These are phyloP conservation scores for Arthrinium phaeospermum DNA, from an alignment of 2,329 filamentous ascomycete species.

Conservation along the genomic window DNA sequence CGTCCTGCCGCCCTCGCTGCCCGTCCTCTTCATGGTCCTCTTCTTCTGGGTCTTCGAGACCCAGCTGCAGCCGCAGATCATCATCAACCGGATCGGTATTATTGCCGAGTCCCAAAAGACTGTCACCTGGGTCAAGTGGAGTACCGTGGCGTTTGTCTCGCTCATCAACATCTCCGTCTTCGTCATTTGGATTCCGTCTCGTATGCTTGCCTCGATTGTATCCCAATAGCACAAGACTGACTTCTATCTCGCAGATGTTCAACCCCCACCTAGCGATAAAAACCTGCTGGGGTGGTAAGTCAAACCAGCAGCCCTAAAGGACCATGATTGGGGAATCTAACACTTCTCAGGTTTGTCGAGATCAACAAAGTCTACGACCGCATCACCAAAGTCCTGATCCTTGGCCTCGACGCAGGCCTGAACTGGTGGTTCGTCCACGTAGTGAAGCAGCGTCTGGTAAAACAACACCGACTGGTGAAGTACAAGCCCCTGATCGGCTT, in stretches of 20 bases:
- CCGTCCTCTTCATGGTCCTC: conserved; percentile 43
- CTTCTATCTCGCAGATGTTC: not conserved
- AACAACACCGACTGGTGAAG: conserved; percentile 53
- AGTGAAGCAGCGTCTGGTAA: conserved; percentile 52
- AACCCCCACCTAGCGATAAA: not conserved
- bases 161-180: conserved; percentile 59
- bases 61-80: conserved; percentile 59
- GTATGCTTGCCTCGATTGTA: conserved; percentile 30
- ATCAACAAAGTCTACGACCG: conserved; percentile 60
- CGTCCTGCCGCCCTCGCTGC: conserved; percentile 35
- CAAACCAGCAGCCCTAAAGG: conserved; percentile 31
- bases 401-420: conserved; percentile 55
- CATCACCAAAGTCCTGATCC: conserved; percentile 56
- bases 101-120: conserved; percentile 48
- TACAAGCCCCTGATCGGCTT: conserved; percentile 56
- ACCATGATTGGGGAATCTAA: not conserved
- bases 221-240: not conserved
- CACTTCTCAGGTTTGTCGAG: conserved; percentile 36
- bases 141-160: conserved; percentile 49
- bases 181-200: conserved; percentile 58
- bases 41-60: conserved; percentile 52
- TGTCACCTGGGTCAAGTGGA: conserved; percentile 51
- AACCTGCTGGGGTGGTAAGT: not conserved
- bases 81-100: conserved; percentile 59
- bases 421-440: conserved; percentile 58